Evolutionary conservation across 345 rosid species (phyloP).

Genomic region (Eucalyptus lansdowneana): DNA sequence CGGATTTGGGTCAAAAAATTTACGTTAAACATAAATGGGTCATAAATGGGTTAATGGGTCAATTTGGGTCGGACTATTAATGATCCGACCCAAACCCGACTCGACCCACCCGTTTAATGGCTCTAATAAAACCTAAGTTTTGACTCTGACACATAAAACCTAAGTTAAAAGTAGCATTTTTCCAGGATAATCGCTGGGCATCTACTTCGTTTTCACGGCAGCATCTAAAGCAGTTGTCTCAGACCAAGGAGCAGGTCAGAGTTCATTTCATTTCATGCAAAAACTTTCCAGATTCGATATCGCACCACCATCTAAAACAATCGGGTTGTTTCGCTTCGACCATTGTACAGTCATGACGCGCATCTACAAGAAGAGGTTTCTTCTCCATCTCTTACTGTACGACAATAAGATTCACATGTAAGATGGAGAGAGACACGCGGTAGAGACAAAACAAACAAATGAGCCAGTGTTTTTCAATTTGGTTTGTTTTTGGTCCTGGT

Average conservation of each 20-base stretch:
- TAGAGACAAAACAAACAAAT: not conserved
- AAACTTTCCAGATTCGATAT: not conserved
- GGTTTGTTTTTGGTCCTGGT: not conserved
- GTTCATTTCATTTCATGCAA: not conserved
- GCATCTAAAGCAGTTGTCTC: not conserved
- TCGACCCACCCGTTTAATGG: no score
- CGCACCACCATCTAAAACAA: not conserved
- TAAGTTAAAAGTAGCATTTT: not conserved
- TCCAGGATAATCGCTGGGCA: not conserved
- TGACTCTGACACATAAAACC: not conserved
- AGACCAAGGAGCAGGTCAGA: not conserved
- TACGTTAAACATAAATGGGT: no score
- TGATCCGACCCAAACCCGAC: no score
- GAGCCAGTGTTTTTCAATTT: not conserved
- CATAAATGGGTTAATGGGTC: no score
- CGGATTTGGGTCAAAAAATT: no score
- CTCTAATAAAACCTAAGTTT: not conserved
- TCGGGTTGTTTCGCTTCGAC: not conserved
- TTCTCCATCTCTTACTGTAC: not conserved
- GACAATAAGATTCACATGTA: not conserved
- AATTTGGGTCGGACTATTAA: no score
- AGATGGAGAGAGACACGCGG: not conserved
- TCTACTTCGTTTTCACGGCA: not conserved
- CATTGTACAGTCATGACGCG: not conserved
- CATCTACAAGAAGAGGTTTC: not conserved